These are phyloP conservation scores for Styphnolobium japonicum DNA, from an alignment of 306 rosid genomes.

Conservation along the genomic window DNA sequence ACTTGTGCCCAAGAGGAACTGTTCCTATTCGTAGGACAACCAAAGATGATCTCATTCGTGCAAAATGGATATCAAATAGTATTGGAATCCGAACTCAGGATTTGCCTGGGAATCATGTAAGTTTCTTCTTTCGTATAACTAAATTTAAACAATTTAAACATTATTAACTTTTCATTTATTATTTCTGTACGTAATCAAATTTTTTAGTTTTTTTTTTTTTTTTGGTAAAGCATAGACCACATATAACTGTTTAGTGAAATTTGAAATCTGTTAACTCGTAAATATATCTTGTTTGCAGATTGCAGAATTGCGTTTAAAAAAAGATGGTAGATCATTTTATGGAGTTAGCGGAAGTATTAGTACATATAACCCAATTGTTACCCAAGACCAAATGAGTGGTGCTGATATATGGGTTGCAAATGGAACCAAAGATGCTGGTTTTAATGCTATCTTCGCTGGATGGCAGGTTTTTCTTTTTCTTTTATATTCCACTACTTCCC, in stretches of 20 bases:
- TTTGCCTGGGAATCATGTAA: not conserved
- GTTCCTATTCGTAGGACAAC: not conserved
- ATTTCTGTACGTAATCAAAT: no score
- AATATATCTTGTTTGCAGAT: not conserved
- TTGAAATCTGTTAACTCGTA: not conserved
- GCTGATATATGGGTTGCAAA: not conserved
- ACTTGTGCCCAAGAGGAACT: not conserved
- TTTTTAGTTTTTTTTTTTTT: no score
- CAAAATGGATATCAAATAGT: not conserved
- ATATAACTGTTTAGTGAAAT: no score
- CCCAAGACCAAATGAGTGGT: not conserved
- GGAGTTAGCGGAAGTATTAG: not conserved
- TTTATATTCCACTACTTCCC: not conserved
- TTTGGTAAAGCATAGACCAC: no score
- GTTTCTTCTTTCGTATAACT: not conserved
- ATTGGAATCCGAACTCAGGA: not conserved
- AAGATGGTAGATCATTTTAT: not conserved
- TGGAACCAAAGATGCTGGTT: not conserved
- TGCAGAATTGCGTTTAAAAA: not conserved
- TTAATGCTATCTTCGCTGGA: not conserved
- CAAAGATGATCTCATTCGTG: constrained; percentile 11
- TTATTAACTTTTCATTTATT: no score
- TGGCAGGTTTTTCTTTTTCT: constrained; percentile 19
- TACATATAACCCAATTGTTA: not conserved
- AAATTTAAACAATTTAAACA: not conserved